phyloP scores from a whole-genome alignment of 805 yeast genomes.

The Zygosaccharomyces pseudorouxii region DNA sequence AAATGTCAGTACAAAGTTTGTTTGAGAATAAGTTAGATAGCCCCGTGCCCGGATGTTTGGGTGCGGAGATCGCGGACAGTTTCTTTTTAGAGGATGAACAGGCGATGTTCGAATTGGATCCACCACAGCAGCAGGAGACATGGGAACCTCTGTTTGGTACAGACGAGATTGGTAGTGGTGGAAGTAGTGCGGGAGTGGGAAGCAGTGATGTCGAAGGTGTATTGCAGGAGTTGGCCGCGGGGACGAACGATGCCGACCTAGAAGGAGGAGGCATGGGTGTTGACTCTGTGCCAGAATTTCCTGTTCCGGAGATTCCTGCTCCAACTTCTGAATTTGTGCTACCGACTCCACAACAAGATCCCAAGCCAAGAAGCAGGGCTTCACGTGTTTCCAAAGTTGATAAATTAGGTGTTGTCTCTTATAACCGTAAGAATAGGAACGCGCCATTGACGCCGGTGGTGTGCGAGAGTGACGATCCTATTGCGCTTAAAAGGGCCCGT shows the following conservation, averaged over 20 bases:
- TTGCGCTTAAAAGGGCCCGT: constrained; percentile 82
- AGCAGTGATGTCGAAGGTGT: constrained; percentile 16
- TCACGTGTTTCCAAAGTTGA: constrained; percentile 42
- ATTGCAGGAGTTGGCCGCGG: not conserved
- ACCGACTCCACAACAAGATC: not conserved
- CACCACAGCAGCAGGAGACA: constrained; percentile 3
- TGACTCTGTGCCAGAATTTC: not conserved
- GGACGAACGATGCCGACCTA: not conserved
- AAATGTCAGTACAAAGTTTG: constrained; percentile 6
- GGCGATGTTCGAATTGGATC: constrained; percentile 49
- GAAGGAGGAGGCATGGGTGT: not conserved
- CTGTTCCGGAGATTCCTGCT: not conserved
- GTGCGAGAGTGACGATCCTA: constrained; percentile 56
- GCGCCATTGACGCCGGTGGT: constrained; percentile 69
- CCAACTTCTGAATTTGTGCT: not conserved
- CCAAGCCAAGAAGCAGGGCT: constrained; percentile 1
- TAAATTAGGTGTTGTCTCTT: constrained; percentile 68
- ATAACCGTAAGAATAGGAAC: constrained; percentile 71
- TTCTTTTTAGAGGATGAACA: constrained; percentile 37
- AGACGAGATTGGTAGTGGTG: constrained; percentile 25
- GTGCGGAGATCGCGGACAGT: constrained; percentile 47
- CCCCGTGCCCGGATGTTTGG: constrained; percentile 21
- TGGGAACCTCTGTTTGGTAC: constrained; percentile 34
- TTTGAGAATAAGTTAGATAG: constrained; percentile 1
- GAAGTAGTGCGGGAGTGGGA: not conserved